Conservation (phyloP, 768 basidiomycete genomes). For the Leccinellum rugosiceps region DNA sequence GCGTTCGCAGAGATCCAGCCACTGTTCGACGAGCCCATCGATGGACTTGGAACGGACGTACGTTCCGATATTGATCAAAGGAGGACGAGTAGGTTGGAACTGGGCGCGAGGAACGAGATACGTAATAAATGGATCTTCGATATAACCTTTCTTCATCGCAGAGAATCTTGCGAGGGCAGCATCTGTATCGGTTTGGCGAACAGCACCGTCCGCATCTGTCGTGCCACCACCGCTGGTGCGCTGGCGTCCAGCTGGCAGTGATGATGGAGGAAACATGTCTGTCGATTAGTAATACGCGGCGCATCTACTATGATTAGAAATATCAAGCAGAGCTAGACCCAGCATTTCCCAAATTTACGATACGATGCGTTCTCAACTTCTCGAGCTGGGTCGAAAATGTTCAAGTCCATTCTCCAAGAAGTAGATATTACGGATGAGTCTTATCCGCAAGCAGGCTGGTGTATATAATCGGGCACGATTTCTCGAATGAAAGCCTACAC, state of each 20-base stretch:
- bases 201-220: constrained; percentile 53
- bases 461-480: not conserved
- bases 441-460: no score
- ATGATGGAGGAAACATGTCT: constrained; percentile 13
- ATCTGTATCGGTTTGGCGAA: constrained; percentile 79
- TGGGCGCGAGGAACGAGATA: constrained; percentile 67
- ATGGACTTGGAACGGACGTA: constrained; percentile 80
- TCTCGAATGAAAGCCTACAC: not conserved
- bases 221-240: constrained; percentile 1
- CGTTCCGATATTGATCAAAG: constrained; percentile 94
- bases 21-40: constrained; percentile 69
- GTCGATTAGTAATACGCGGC: not conserved
- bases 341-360: no score
- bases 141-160: constrained; percentile 78
- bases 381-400: no score
- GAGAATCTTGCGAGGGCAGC: constrained; percentile 82
- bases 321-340: no score
- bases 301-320: no score
- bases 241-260: constrained; percentile 11
- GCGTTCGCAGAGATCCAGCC: constrained; percentile 47
- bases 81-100: constrained; percentile 60
- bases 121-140: constrained; percentile 71
- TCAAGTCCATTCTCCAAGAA: not conserved
- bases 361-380: no score
- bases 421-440: not conserved